Percentiles rank a stretch among this genome's conserved stretches.
These are phyloP conservation scores for Hyaloscypha finlandica DNA, from an alignment of 495 filamentous ascomycete genomes.

Conservation along the genomic window DNA sequence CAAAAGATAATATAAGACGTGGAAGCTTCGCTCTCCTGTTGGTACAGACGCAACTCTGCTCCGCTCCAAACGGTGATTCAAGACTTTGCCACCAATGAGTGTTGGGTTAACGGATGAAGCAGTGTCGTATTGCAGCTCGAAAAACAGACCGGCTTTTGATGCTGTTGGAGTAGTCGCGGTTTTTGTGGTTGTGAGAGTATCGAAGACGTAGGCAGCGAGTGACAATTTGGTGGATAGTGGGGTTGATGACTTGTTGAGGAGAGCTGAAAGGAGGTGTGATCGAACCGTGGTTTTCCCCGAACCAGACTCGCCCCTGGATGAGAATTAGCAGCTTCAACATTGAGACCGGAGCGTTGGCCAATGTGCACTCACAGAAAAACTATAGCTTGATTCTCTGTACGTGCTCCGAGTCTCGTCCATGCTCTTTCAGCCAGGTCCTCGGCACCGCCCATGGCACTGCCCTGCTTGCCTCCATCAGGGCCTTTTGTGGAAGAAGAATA, in stretches of 20 bases:
- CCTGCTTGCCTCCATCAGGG: slow-evolving; percentile 83
- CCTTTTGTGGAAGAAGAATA: slow-evolving; percentile 86
- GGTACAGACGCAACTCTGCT: slow-evolving; percentile 88
- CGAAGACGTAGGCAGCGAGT: slow-evolving; percentile 91
- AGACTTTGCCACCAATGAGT: slow-evolving; percentile 88
- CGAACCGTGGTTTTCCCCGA: slow-evolving; percentile 94
- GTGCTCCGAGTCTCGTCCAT: slow-evolving; percentile 80
- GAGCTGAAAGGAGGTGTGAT: slow-evolving; percentile 78
- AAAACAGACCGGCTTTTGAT: slow-evolving; percentile 92
- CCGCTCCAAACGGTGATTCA: slow-evolving; percentile 90
- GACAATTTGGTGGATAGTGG: slow-evolving; percentile 91
- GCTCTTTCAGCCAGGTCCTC: slow-evolving; percentile 87
- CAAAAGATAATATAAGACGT: slow-evolving; percentile 91
- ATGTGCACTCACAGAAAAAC: slow-evolving; percentile 76
- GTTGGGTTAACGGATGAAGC: slow-evolving; percentile 76
- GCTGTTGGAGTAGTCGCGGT: slow-evolving; percentile 92
- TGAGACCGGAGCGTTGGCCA: background rate
- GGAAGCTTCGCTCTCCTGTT: slow-evolving; percentile 94
- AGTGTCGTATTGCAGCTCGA: slow-evolving; percentile 94
- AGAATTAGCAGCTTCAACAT: slow-evolving; percentile 8
- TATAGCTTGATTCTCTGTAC: slow-evolving; percentile 89
- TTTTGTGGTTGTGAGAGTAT: slow-evolving; percentile 97
- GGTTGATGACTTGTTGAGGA: slow-evolving; percentile 85
- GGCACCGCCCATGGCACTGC: slow-evolving; percentile 81
- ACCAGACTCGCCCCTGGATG: slow-evolving; percentile 82